Evolutionary conservation across 768 basidiomycete genomes (phyloP), one percentile per base, ranked within the genome.

Genomic region (Tulasnella sp.): DNA sequence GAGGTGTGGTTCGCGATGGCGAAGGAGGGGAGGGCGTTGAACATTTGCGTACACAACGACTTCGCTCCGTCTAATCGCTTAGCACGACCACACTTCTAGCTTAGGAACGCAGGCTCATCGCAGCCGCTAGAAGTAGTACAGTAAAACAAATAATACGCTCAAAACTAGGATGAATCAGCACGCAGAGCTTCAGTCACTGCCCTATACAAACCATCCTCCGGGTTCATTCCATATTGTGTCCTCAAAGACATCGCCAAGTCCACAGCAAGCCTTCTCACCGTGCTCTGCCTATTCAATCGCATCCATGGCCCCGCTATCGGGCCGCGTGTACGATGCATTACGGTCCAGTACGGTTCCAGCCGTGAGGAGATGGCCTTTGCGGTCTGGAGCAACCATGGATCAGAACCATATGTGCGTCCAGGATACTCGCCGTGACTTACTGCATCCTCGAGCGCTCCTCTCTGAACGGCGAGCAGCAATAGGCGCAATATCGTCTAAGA

Each of bases 291-390:
- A 12, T 80, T 77, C n/a, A 96, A 72, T 67, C 80, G 85, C 53
- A 73, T 70, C 71, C 83, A 97, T 22, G 93, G 93, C 0, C 93
- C 94, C 15, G 73, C 71, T 30, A 92, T 66, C 56, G 75, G 73
- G 8, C 92, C 92, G 49, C 83, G 85, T 27, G 73, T 72, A n/a
- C 87, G 75, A 68, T 96, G 92, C 9, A 71, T 73, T 46, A 93
- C 76, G 66, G 74, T 75, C 72, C 96, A 97, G 72, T 82, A 96
- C 19, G 92, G 91, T 9, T 77, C 71, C 5, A 94, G 73, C 22
- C 84, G 81, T 17, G 80, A 75, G 60, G 75, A 74, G 49, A 91
- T 69, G 46, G 73, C 59, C 29, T n/a, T 30, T 12, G 29, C 17
- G 66, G 41, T 70, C 49, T 63, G 80, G 68, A n/a, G 15, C 49